These are phyloP conservation scores for Pseudopyrenochaeta lycopersici DNA, from an alignment of 2,329 filamentous ascomycete species.

Conservation along the genomic window DNA sequence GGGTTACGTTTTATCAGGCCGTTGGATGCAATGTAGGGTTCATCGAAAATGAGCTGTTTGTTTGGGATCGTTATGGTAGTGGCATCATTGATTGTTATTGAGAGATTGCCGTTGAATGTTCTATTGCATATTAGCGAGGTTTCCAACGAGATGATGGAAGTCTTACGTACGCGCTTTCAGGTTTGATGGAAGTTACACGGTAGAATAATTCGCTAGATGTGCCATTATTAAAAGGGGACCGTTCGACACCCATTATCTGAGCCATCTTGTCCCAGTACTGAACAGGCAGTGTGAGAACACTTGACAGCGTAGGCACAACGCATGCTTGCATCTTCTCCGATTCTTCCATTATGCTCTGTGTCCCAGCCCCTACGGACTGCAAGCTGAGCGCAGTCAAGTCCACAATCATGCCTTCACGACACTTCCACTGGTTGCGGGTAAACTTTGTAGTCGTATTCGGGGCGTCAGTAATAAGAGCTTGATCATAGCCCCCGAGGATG, in stretches of 20 bases:
- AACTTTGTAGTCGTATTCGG: slow-evolving; percentile 2
- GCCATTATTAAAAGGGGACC: neutral
- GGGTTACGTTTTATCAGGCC: neutral
- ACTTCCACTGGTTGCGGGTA: slow-evolving; percentile 2
- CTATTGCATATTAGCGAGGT: neutral
- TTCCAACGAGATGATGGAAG: neutral
- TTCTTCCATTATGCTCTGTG: neutral
- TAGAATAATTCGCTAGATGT: neutral
- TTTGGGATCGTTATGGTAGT: slow-evolving; percentile 1
- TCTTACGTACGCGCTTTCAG: neutral
- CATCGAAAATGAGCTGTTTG: slow-evolving; percentile 9
- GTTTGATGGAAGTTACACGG: neutral
- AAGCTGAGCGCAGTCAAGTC: slow-evolving; percentile 2
- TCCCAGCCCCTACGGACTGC: neutral
- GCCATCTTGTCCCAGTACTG: slow-evolving; percentile 2
- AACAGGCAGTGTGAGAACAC: neutral
- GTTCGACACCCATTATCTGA: neutral
- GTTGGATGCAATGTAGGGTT: slow-evolving; percentile 4
- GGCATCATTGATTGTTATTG: slow-evolving; percentile 1
- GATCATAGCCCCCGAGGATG: slow-evolving; percentile 3
- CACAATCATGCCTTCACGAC: slow-evolving; percentile 7
- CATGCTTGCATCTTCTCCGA: slow-evolving; percentile 3
- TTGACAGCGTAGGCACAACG: neutral
- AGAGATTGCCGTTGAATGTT: slow-evolving; percentile 1
- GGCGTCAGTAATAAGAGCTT: neutral